These are phyloP conservation scores for Starmera stellimalicola DNA, from an alignment of 1,139 yeast species.

Conservation along the genomic window DNA sequence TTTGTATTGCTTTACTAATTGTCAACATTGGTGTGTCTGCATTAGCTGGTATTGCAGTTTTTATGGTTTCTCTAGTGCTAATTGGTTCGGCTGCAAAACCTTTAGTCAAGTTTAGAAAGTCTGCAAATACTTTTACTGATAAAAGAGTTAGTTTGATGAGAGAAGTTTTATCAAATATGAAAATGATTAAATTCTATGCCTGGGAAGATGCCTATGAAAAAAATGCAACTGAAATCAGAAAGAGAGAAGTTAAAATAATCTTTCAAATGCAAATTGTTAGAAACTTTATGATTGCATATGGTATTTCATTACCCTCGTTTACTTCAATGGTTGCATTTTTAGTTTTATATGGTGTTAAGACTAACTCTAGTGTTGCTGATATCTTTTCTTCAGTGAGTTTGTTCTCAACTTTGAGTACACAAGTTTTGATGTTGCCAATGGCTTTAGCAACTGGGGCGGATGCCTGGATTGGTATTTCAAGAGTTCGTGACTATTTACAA, in stretches of 20 bases:
- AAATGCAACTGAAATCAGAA: slow-evolving; percentile 34
- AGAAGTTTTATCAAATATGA: slow-evolving; percentile 41
- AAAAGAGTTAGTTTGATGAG: slow-evolving; percentile 39
- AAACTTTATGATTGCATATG: slow-evolving; percentile 49
- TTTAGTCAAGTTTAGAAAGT: slow-evolving; percentile 33
- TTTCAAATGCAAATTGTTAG: slow-evolving; percentile 44
- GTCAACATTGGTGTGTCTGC: slow-evolving; percentile 69
- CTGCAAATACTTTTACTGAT: slow-evolving; percentile 41
- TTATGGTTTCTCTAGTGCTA: slow-evolving; percentile 25
- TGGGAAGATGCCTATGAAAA: slow-evolving; percentile 54
- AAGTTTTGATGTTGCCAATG: slow-evolving; percentile 58
- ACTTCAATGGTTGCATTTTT: slow-evolving; percentile 71
- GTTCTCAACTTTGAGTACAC: slow-evolving; percentile 63
- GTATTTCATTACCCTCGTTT: slow-evolving; percentile 51
- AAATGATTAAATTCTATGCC: slow-evolving; percentile 44
- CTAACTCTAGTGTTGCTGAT: slow-evolving; percentile 49
- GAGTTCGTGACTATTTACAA: slow-evolving; percentile 47
- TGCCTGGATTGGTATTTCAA: slow-evolving; percentile 52
- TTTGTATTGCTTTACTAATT: slow-evolving; percentile 55
- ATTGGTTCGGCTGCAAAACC: slow-evolving; percentile 28
- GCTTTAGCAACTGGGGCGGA: slow-evolving; percentile 53
- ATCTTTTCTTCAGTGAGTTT: slow-evolving; percentile 77
- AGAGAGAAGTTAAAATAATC: slow-evolving; percentile 36
- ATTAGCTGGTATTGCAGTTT: slow-evolving; percentile 54
- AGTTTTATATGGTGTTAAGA: slow-evolving; percentile 47